These are phyloP conservation scores for Magnolia sinica DNA, from an alignment of 164 flowering plant genomes.

Conservation along the genomic window DNA sequence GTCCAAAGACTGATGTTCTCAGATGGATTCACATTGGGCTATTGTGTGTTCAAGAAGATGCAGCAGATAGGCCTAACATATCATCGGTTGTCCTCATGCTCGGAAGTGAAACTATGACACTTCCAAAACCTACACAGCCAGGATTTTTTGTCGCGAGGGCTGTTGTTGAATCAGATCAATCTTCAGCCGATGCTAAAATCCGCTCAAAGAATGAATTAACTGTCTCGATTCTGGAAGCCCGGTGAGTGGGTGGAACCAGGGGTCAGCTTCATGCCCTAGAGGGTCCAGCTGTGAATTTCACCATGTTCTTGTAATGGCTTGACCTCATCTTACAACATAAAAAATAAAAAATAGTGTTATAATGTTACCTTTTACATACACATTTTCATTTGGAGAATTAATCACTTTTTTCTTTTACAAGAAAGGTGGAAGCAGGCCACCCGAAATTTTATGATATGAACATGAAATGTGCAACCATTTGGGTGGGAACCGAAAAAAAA, in stretches of 20 bases:
- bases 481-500: too few species aligned
- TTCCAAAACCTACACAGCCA: conserved; percentile 4
- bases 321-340: too few species aligned
- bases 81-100: conserved; percentile 4
- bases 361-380: too few species aligned
- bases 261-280: too few species aligned
- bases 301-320: too few species aligned
- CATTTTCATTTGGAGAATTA: too few species aligned
- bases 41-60: conserved; percentile 15
- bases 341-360: too few species aligned
- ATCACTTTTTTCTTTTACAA: too few species aligned
- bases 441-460: too few species aligned
- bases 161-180: background rate
- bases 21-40: conserved; percentile 12
- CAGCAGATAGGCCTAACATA: conserved; percentile 9
- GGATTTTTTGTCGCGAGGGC: background rate
- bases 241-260: background rate
- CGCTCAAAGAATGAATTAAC: background rate
- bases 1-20: conserved; percentile 5
- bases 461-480: too few species aligned
- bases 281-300: too few species aligned
- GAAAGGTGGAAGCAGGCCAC: too few species aligned
- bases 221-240: background rate
- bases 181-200: background rate
- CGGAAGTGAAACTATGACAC: background rate